Base-by-base conservation (phyloP, 129 eudicot genomes). In the Pittosporum tobira region DNA sequence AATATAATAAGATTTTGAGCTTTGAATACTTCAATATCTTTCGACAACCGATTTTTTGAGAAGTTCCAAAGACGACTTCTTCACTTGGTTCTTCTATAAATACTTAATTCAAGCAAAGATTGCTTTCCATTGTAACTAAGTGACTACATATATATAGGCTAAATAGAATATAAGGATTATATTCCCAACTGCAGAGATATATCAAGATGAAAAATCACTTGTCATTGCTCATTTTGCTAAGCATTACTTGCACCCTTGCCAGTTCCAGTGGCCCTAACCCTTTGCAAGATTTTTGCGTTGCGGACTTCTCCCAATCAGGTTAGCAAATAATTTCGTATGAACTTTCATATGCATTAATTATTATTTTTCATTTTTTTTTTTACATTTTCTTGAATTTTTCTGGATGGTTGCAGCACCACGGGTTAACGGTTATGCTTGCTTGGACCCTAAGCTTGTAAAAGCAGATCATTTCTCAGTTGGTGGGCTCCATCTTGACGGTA, bases 401-500 rank as follows among this genome's bases (percentile, higher is more conserved):
- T 5, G 7, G 4, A 30, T 30, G 36, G 2, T 57, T 57, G 62
- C 46, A 53, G 50, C 69, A 66, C 69, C 62, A 8, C 27, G 56
- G 26, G 73, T 72, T 27, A 65, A 72, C 34, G 65, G 63, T 18
- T 40, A 37, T 6, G 36, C 62, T 48, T 71, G 78, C 67, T 42
- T 65, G 72, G 59, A 59, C 59, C 69, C 73, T 4, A 73, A 60
- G 2, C 48, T 46, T 30, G 73, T 66, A 5, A 44, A 29, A 4
- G 68, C 78, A 2, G 52, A 73, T 14, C 67, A 66, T 37, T 73
- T 66, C 65, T 55, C 55, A 13, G 63, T 67, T 14, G 12, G 68
- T 1, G 73, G 73, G 14, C 67, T 73, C 14, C 61, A 67, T 37
- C 48, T 43, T 13, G 58, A 67, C 1, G 73, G 69, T 23, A 73